Base-by-base conservation (phyloP, 140 eudicot species). In the Anethum foeniculum region DNA sequence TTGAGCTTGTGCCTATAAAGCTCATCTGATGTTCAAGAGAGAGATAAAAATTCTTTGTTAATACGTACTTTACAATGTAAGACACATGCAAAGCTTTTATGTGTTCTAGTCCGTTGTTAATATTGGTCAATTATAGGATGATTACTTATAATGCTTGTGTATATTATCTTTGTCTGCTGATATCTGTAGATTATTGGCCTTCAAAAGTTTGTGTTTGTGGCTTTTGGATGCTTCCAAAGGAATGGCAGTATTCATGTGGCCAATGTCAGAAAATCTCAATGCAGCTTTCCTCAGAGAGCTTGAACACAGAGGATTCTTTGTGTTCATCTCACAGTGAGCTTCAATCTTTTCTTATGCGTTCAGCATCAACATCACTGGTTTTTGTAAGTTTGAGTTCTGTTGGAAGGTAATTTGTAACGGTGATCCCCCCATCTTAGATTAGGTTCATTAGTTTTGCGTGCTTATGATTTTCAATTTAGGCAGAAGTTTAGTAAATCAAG, bases 171-270 rank as follows among this genome's bases (percentile, higher is more conserved):
- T 27, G 43, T 7, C 9, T 62, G 69, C 54, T 75, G 39, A 25
- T 46, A 27, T 47, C 62, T 73, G 69, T 60, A 13, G 97, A 92
- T 83, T 96, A 96, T 82, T 96, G 99, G 99, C 98, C 99, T 76
- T 87, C 97, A 86, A 90, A 84, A 74, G 86, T 86, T 78, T 88
- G 86, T 79, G 93, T 87, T 78, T 96, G 96, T 86, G 98, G 99
- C 60, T 96, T 93, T 88, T 96, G 99, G 99, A 85, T 83, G 87
- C 92, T 85, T 46, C 98, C 99, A 75, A 71, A 46, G 75, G 88
- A 86, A 82, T 96, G 99, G 99, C 99, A 96, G 82, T 93, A 89
- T 85, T 93, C 96, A 5, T 96, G 99, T 86, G 75, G 79, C 75
- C 75, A 83, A 18, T 91, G 99, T 89, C 88, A 87, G 58, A 85